Evolutionary conservation across 2,329 filamentous ascomycete genomes (phyloP).

Genomic region (Zasmidium cellare): DNA sequence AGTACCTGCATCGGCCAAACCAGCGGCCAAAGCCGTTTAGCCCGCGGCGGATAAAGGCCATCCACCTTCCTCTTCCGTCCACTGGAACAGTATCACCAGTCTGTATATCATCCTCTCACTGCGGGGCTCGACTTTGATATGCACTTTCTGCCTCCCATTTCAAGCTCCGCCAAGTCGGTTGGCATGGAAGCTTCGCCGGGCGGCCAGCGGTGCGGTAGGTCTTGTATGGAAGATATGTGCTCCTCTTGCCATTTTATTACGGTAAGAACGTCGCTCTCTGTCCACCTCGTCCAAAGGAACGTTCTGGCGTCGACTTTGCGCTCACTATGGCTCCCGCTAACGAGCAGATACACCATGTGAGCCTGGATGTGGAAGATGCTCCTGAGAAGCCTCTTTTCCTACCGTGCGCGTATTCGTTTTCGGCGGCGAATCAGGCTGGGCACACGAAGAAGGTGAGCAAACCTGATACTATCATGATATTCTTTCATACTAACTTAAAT

Average conservation of each 20-base stretch:
- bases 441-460: slow-evolving; percentile 60
- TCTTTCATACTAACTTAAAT: too few relatives aligned
- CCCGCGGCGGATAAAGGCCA: background rate
- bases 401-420: slow-evolving; percentile 37
- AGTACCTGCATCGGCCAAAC: background rate
- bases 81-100: background rate
- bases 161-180: background rate
- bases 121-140: background rate
- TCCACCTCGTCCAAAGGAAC: too few relatives aligned
- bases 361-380: slow-evolving; percentile 1
- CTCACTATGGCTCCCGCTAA: background rate
- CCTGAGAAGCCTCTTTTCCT: slow-evolving; percentile 17
- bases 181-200: background rate
- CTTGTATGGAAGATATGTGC: background rate
- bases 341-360: background rate
- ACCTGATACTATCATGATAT: too few relatives aligned
- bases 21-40: background rate
- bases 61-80: background rate
- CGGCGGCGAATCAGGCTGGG: slow-evolving; percentile 59
- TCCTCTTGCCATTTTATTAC: too few relatives aligned
- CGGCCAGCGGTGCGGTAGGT: background rate
- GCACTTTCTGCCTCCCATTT: background rate
- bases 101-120: background rate
- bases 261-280: too few relatives aligned
- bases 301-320: background rate